Percentiles rank a stretch among this genome's conserved stretches.
Conservation (phyloP, 1,139 yeast genomes). For the Pichia sp. region DNA sequence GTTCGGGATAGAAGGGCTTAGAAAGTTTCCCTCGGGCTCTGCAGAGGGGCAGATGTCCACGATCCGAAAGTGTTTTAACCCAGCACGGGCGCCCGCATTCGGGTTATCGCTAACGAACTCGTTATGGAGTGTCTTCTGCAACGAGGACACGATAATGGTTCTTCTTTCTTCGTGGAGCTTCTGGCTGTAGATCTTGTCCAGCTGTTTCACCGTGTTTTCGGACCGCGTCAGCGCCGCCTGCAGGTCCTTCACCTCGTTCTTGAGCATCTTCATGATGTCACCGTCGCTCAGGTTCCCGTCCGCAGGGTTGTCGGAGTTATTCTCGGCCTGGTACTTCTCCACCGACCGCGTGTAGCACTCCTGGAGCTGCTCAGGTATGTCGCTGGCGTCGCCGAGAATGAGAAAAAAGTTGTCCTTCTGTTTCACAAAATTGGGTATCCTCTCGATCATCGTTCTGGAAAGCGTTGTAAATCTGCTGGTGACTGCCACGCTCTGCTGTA, state of each 20-base stretch:
- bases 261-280: conserved; percentile 25
- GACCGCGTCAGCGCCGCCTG: conserved; percentile 19
- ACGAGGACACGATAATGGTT: conserved; percentile 23
- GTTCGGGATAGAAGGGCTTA: background rate
- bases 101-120: conserved; percentile 16
- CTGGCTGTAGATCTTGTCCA: conserved; percentile 19
- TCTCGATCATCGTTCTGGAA: conserved; percentile 11
- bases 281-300: conserved; percentile 23
- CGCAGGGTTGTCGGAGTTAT: background rate
- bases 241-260: conserved; percentile 25
- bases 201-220: conserved; percentile 19
- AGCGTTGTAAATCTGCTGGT: conserved; percentile 6
- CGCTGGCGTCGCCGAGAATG: conserved; percentile 6
- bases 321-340: conserved; percentile 2
- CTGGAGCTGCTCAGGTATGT: conserved; percentile 16
- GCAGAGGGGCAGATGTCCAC: conserved; percentile 2
- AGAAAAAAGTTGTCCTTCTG: conserved; percentile 6
- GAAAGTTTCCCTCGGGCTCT: background rate
- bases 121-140: conserved; percentile 15
- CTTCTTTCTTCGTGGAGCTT: conserved; percentile 25
- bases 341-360: conserved; percentile 11
- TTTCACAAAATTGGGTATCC: conserved; percentile 16
- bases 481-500: conserved; percentile 19
- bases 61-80: conserved; percentile 7
- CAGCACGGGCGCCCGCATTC: background rate